These are phyloP conservation scores for Lunularia cruciata DNA, from an alignment of 225 moss, liverwort and hornwort species.

Conservation along the genomic window DNA sequence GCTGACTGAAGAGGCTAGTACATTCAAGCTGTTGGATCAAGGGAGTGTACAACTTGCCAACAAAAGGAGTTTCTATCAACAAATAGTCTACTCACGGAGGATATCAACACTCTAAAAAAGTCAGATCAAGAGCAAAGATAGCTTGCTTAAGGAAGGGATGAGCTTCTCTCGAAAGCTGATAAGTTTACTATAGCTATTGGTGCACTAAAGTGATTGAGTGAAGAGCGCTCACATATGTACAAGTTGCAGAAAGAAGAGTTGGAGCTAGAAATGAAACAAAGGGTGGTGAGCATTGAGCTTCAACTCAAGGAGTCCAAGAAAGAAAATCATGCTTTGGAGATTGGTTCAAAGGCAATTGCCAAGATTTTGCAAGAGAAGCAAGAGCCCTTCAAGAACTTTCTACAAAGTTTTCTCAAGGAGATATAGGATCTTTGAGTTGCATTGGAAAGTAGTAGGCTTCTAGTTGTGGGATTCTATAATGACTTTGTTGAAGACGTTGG, in stretches of 20 bases:
- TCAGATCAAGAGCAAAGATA: constrained; percentile 13
- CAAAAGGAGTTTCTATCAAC: constrained; percentile 7
- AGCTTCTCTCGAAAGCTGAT: constrained; percentile 9
- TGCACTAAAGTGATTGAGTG: constrained; percentile 23
- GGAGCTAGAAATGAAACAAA: constrained; percentile 44
- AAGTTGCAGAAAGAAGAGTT: constrained; percentile 52
- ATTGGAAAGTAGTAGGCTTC: constrained; percentile 27
- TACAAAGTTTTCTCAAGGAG: constrained; percentile 27
- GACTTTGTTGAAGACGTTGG: constrained; percentile 33
- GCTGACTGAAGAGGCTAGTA: constrained; percentile 22
- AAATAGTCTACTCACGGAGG: constrained; percentile 13
- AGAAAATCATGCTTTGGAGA: constrained; percentile 36
- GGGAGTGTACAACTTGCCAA: constrained; percentile 22
- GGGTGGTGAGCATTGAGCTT: constrained; percentile 38
- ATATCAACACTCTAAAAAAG: constrained; percentile 18
- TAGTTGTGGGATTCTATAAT: constrained; percentile 29
- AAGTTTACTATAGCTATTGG: constrained; percentile 26
- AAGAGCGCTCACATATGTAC: constrained; percentile 32
- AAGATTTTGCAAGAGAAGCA: constrained; percentile 35
- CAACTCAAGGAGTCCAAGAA: constrained; percentile 40
- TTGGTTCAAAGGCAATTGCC: constrained; percentile 32
- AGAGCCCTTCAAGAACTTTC: constrained; percentile 26
- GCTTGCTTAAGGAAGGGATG: constrained; percentile 27
- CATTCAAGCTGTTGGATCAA: constrained; percentile 32
- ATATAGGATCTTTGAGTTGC: constrained; percentile 27